Conservation (phyloP, 2,329 filamentous ascomycete species). For the Fusarium solani-melongenae region DNA sequence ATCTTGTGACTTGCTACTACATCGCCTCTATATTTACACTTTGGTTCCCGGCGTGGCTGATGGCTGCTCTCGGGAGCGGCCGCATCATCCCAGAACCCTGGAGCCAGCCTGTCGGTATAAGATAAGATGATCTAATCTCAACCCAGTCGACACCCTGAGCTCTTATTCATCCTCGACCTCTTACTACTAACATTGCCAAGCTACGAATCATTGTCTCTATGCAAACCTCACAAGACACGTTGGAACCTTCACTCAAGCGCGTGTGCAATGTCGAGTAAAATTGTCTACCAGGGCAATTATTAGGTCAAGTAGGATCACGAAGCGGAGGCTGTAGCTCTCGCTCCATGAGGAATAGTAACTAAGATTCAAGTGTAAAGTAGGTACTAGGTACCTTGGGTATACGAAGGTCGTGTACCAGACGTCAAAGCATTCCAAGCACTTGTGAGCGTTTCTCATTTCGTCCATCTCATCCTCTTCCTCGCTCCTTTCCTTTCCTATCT, state of each 20-base stretch:
- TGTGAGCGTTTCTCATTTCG: slow-evolving; percentile 36
- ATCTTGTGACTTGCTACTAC: not conserved
- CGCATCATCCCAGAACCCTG: slow-evolving; percentile 13
- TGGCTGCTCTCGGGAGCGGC: not conserved
- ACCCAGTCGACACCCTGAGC: not conserved
- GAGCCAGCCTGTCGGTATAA: not conserved
- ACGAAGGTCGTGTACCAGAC: slow-evolving; percentile 30
- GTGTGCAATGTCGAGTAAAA: slow-evolving; percentile 48
- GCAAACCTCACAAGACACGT: not conserved
- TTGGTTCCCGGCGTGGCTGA: not conserved
- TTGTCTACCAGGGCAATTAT: slow-evolving; percentile 50
- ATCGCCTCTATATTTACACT: not conserved
- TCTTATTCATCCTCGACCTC: not conserved
- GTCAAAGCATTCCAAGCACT: slow-evolving; percentile 35
- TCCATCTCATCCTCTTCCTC: slow-evolving; percentile 25
- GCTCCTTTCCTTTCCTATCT: slow-evolving; percentile 8
- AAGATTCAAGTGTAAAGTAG: slow-evolving; percentile 39
- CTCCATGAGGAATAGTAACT: slow-evolving; percentile 42
- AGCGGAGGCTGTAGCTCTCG: slow-evolving; percentile 33
- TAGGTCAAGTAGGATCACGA: slow-evolving; percentile 37
- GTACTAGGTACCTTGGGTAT: slow-evolving; percentile 6
- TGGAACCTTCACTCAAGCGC: not conserved
- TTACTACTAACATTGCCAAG: not conserved
- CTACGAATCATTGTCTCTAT: not conserved
- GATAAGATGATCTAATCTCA: not conserved